Percentiles rank a stretch among this genome's conserved stretches.
Conservation (phyloP, 164 flowering plant genomes). For the Dillenia turbinata region DNA sequence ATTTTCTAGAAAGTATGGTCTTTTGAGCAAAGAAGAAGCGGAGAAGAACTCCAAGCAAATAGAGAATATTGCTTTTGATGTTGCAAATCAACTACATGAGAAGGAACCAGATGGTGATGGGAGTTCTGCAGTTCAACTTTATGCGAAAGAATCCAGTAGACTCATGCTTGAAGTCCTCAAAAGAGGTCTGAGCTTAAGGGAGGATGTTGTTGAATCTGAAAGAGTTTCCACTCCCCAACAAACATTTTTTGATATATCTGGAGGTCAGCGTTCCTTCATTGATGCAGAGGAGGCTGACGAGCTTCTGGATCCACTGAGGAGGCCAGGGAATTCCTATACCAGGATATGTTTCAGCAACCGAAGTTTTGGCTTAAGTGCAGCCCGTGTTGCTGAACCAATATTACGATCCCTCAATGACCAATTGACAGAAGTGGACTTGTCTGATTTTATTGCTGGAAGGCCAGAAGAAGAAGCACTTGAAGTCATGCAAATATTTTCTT, state of each 20-base stretch:
- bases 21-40: conserved; percentile 49
- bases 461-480: conserved; percentile 85
- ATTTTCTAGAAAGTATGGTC: conserved; percentile 56
- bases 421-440: conserved; percentile 75
- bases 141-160: conserved; percentile 60
- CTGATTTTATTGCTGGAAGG: conserved; percentile 91
- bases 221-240: conserved; percentile 14
- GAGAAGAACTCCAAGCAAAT: conserved; percentile 50
- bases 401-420: conserved; percentile 61
- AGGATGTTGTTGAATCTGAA: conserved; percentile 22
- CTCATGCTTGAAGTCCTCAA: conserved; percentile 57
- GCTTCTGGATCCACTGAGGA: conserved; percentile 50
- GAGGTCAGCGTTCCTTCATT: conserved; percentile 64
- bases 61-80: conserved; percentile 42
- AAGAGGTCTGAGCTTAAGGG: conserved; percentile 44
- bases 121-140: conserved; percentile 54
- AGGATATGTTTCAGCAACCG: conserved; percentile 90
- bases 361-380: conserved; percentile 82
- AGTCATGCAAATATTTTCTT: conserved; percentile 73
- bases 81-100: conserved; percentile 39
- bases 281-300: conserved; percentile 65
- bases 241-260: conserved; percentile 55
- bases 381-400: conserved; percentile 74
- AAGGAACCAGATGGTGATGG: conserved; percentile 69
- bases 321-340: conserved; percentile 52